A percentile compares a stretch with the other conserved stretches of the same genome.
These are phyloP conservation scores for Aureobasidium uvarum DNA, from an alignment of 2,329 filamentous ascomycete genomes.

Conservation along the genomic window DNA sequence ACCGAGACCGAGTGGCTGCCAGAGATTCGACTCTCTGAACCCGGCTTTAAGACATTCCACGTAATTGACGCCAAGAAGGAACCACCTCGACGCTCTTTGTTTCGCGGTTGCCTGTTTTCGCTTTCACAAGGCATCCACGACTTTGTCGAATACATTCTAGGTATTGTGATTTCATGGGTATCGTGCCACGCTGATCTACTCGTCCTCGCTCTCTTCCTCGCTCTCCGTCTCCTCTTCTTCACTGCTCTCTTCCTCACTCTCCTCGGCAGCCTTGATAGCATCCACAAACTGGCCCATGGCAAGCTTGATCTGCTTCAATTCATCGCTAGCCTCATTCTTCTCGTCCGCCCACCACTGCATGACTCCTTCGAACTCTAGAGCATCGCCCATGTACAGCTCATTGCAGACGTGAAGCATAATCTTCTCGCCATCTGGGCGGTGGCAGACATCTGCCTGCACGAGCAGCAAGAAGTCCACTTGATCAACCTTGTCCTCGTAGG, in stretches of 20 bases:
- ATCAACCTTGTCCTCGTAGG: constrained; percentile 55
- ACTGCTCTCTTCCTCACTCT: constrained; percentile 67
- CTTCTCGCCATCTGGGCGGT: constrained; percentile 60
- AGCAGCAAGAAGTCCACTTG: constrained; percentile 83
- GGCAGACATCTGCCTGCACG: constrained; percentile 74
- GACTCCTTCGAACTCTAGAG: constrained; percentile 86
- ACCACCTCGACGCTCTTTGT: constrained; percentile 6
- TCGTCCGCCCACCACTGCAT: constrained; percentile 83
- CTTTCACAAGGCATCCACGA: not conserved
- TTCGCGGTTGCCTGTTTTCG: not conserved
- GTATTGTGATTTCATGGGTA: constrained; percentile 24
- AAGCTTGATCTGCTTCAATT: constrained; percentile 67
- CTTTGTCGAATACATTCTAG: not conserved
- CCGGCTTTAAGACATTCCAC: constrained; percentile 21
- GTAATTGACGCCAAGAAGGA: constrained; percentile 13
- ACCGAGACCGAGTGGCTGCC: not conserved
- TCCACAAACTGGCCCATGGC: constrained; percentile 79
- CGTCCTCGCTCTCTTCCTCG: constrained; percentile 37
- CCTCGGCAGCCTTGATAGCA: constrained; percentile 62
- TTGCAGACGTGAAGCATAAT: constrained; percentile 77
- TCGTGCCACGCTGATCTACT: constrained; percentile 25
- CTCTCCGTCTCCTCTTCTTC: constrained; percentile 58
- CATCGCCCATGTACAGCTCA: constrained; percentile 78
- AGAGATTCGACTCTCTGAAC: not conserved
- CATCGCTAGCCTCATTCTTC: constrained; percentile 64